Conservation (phyloP, 2,329 filamentous ascomycete genomes). For the Hymenoscyphus occultus region DNA sequence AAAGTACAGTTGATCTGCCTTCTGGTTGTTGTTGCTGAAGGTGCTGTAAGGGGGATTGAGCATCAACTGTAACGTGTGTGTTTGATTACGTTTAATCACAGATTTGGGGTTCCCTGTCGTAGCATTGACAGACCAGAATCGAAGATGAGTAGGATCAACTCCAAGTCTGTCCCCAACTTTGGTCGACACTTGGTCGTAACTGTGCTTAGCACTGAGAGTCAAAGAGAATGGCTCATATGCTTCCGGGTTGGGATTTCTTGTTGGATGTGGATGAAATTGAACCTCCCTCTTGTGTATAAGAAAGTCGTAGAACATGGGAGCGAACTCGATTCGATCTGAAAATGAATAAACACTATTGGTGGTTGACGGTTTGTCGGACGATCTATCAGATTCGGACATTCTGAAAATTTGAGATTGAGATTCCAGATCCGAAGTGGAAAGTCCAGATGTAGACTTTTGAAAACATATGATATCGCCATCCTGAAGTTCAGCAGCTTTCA, state of each 20-base stretch:
- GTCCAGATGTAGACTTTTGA: slow-evolving; percentile 54
- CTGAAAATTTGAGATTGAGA: slow-evolving; percentile 34
- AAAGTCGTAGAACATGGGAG: slow-evolving; percentile 89
- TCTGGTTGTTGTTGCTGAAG: slow-evolving; percentile 68
- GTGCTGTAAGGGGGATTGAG: slow-evolving; percentile 71
- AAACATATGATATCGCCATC: slow-evolving; percentile 97
- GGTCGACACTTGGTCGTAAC: slow-evolving; percentile 80
- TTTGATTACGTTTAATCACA: slow-evolving; percentile 67
- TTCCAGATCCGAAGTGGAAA: slow-evolving; percentile 21
- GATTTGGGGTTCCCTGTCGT: slow-evolving; percentile 74
- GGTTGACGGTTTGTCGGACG: slow-evolving; percentile 23
- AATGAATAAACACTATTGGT: slow-evolving; percentile 21
- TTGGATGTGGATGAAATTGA: slow-evolving; percentile 69
- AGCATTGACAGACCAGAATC: slow-evolving; percentile 83
- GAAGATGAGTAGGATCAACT: slow-evolving; percentile 80
- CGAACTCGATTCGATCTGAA: slow-evolving; percentile 62
- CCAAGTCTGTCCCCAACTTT: slow-evolving; percentile 77
- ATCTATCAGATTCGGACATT: slow-evolving; percentile 27
- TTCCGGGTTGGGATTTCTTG: slow-evolving; percentile 45
- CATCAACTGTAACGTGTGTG: slow-evolving; percentile 72
- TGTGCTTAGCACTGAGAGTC: slow-evolving; percentile 81
- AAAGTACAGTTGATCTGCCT: slow-evolving; percentile 79
- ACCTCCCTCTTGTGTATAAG: slow-evolving; percentile 79
- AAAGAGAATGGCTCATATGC: slow-evolving; percentile 69
- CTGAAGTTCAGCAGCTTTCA: slow-evolving; percentile 90